These are phyloP conservation scores for Talaromyces sp. DNA, from an alignment of 2,329 filamentous ascomycete genomes.

Conservation along the genomic window DNA sequence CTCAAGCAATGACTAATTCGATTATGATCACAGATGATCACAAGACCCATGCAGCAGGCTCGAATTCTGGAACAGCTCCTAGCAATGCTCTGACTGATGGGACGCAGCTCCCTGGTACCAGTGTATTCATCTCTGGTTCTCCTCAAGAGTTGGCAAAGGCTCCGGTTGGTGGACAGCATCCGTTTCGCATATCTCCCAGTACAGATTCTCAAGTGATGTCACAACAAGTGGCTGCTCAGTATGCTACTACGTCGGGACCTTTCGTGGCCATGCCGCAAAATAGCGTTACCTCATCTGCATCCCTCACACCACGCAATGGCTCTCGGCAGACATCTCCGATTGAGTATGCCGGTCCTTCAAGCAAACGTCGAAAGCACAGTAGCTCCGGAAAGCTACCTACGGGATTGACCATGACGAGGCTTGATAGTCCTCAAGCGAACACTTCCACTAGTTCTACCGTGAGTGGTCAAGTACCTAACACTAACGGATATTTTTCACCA, in stretches of 20 bases:
- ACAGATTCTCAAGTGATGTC: constrained; percentile 62
- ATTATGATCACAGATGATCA: constrained; percentile 99
- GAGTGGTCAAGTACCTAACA: constrained; percentile 42
- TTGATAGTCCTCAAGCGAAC: constrained; percentile 58
- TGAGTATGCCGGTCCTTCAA: constrained; percentile 60
- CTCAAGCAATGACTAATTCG: constrained; percentile 78
- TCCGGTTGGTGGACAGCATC: constrained; percentile 33
- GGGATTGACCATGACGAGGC: constrained; percentile 74
- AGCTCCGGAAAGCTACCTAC: constrained; percentile 66
- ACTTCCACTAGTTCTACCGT: constrained; percentile 36
- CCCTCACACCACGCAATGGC: constrained; percentile 58
- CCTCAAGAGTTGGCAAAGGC: constrained; percentile 31
- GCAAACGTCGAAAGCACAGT: constrained; percentile 81
- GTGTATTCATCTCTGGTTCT: constrained; percentile 41
- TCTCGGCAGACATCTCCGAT: constrained; percentile 73
- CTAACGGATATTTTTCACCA: constrained; percentile 36
- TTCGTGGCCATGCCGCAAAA: constrained; percentile 38
- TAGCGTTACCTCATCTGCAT: constrained; percentile 43
- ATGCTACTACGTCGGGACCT: constrained; percentile 37
- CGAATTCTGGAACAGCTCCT: constrained; percentile 33
- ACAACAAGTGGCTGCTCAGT: constrained; percentile 49
- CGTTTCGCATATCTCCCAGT: constrained; percentile 58
- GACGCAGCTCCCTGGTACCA: constrained; percentile 42
- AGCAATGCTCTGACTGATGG: constrained; percentile 37
- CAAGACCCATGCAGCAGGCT: constrained; percentile 68